Evolutionary conservation across 164 flowering plant genomes (phyloP).

Genomic region (Macadamia integrifolia): DNA sequence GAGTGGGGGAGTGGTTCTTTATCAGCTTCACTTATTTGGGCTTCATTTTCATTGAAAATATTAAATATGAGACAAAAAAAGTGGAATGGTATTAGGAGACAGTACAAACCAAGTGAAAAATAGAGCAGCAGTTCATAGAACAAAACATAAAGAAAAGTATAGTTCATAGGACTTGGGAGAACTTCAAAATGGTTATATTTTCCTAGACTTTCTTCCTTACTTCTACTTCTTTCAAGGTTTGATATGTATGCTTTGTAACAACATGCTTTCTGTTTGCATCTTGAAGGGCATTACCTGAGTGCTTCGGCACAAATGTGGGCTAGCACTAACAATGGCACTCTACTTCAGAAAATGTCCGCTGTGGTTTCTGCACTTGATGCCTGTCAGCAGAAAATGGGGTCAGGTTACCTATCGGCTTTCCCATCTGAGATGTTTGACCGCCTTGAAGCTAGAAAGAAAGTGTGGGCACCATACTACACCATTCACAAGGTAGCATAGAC

Average conservation of each 20-base stretch:
- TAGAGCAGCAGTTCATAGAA: too few relatives aligned
- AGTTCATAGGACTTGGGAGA: too few relatives aligned
- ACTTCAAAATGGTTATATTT: neutral
- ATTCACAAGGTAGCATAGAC: constrained; percentile 74
- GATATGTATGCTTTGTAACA: neutral
- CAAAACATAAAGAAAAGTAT: too few relatives aligned
- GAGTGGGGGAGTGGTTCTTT: too few relatives aligned
- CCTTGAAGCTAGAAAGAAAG: constrained; percentile 68
- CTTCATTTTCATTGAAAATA: too few relatives aligned
- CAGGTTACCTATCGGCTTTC: constrained; percentile 95
- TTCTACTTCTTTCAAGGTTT: neutral
- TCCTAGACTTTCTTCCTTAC: neutral
- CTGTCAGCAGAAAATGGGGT: constrained; percentile 69
- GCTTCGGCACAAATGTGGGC: constrained; percentile 95
- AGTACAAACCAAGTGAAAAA: too few relatives aligned
- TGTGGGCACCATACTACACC: constrained; percentile 99
- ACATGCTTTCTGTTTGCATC: constrained; percentile 5
- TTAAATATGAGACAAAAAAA: too few relatives aligned
- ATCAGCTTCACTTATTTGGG: too few relatives aligned
- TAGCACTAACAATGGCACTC: constrained; percentile 63
- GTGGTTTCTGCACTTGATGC: constrained; percentile 54
- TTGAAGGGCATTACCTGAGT: constrained; percentile 86
- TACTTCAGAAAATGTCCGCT: constrained; percentile 59
- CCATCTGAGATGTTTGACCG: constrained; percentile 77
- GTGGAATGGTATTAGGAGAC: too few relatives aligned